These are phyloP conservation scores for Dendrothele bispora DNA, from an alignment of 768 basidiomycete genomes.

Conservation along the genomic window DNA sequence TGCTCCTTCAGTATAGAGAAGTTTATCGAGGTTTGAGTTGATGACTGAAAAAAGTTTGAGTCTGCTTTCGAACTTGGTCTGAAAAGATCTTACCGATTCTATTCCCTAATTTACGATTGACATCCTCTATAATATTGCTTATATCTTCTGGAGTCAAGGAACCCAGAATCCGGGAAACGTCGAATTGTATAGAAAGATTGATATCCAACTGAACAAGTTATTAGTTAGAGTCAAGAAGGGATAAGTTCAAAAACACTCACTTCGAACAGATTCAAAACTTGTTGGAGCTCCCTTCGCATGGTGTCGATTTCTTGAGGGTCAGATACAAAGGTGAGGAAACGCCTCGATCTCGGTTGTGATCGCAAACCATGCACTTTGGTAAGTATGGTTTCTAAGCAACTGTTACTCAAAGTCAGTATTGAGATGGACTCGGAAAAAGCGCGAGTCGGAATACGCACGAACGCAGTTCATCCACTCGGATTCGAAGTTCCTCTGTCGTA, in stretches of 20 bases:
- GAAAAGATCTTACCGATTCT: background rate
- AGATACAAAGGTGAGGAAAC: background rate
- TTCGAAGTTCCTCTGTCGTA: background rate
- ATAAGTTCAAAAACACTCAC: background rate
- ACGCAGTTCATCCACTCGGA: background rate
- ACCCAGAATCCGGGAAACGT: background rate
- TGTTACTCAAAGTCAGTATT: background rate
- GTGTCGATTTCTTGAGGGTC: background rate
- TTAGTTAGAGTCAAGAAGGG: background rate
- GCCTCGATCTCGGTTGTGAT: background rate
- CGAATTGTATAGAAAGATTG: background rate
- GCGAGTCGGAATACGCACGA: background rate
- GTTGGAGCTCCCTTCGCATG: constrained; percentile 2
- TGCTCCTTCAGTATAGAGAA: background rate
- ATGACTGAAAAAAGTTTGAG: background rate
- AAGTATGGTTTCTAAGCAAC: background rate
- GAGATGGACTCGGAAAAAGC: background rate
- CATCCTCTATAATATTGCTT: background rate
- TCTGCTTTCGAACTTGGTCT: too few species aligned
- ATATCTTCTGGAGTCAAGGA: background rate
- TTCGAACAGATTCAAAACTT: background rate
- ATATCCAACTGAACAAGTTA: background rate
- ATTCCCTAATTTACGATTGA: background rate
- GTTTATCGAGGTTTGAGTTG: background rate
- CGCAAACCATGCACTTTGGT: background rate